A percentile compares a stretch with the other conserved stretches of the same genome.
phyloP scores from a whole-genome alignment of 345 rosid genomes.

The Moricandia moricandioides region DNA sequence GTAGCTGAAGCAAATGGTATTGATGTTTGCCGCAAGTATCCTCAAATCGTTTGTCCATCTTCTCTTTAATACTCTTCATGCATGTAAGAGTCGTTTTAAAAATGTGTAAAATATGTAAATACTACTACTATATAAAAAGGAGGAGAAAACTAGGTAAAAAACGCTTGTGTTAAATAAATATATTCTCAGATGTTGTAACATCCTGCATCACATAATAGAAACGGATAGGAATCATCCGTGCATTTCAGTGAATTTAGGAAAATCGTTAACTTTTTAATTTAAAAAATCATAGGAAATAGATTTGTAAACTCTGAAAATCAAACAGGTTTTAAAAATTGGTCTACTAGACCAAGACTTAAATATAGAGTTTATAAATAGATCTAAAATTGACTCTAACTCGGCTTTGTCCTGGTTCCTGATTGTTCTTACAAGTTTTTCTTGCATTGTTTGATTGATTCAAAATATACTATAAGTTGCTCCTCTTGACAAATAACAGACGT shows the following conservation, averaged over 20 bases:
- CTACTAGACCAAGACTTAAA: not conserved
- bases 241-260: not conserved
- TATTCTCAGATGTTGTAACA: not conserved
- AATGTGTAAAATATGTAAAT: not conserved
- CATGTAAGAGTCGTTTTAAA: not conserved
- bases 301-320: not conserved
- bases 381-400: not conserved
- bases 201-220: not conserved
- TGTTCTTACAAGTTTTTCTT: not conserved
- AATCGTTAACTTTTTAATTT: not conserved
- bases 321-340: not conserved
- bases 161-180: too few species aligned
- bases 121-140: too few species aligned
- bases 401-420: not conserved
- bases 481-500: not conserved
- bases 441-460: not conserved
- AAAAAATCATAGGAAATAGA: too few species aligned
- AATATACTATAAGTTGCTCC: not conserved
- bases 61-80: not conserved
- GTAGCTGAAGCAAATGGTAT: not conserved
- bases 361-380: not conserved
- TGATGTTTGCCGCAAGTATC: constrained; percentile 1
- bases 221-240: not conserved
- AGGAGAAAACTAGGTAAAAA: too few species aligned
- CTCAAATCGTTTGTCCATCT: constrained; percentile 2